Evolutionary conservation across 2,329 filamentous ascomycete species (phyloP).

Genomic region (Aureobasidium sp.): DNA sequence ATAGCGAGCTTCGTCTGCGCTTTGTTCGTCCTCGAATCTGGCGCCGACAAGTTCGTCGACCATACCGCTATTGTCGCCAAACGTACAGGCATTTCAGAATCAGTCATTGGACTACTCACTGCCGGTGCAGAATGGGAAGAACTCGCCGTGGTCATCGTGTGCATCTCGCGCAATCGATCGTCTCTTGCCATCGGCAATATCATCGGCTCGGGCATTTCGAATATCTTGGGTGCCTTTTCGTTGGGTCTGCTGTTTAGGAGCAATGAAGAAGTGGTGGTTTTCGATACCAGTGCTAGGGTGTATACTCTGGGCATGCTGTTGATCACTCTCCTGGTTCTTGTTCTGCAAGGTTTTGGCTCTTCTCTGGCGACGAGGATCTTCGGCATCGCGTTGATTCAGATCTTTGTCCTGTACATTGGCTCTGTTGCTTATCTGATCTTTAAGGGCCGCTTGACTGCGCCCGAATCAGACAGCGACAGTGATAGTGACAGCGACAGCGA

Average conservation of each 20-base stretch:
- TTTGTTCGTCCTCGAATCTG: conserved; percentile 46
- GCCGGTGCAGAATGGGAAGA: conserved; percentile 52
- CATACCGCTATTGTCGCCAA: conserved; percentile 44
- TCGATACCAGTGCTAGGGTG: conserved; percentile 44
- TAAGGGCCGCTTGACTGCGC: conserved; percentile 35
- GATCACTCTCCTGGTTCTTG: conserved; percentile 37
- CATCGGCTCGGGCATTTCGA: conserved; percentile 49
- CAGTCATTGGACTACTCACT: conserved; percentile 46
- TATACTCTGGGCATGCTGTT: conserved; percentile 40
- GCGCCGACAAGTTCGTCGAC: conserved; percentile 48
- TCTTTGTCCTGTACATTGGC: conserved; percentile 40
- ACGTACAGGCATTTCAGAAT: conserved; percentile 40
- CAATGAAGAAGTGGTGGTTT: conserved; percentile 23
- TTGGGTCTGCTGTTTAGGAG: conserved; percentile 42
- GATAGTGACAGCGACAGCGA: conserved; percentile 28
- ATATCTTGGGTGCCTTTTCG: conserved; percentile 49
- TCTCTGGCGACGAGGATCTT: conserved; percentile 21
- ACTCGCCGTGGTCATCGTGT: conserved; percentile 45
- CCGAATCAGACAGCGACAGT: conserved; percentile 40
- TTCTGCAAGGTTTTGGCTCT: neutral
- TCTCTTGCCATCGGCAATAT: conserved; percentile 50
- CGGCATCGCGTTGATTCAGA: conserved; percentile 35
- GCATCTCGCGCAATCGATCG: conserved; percentile 40
- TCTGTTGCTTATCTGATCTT: conserved; percentile 42
- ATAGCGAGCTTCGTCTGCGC: conserved; percentile 37